These are phyloP conservation scores for Phytophthora tubulina DNA, from an alignment of 352 stramenopile genomes.

Conservation along the genomic window DNA sequence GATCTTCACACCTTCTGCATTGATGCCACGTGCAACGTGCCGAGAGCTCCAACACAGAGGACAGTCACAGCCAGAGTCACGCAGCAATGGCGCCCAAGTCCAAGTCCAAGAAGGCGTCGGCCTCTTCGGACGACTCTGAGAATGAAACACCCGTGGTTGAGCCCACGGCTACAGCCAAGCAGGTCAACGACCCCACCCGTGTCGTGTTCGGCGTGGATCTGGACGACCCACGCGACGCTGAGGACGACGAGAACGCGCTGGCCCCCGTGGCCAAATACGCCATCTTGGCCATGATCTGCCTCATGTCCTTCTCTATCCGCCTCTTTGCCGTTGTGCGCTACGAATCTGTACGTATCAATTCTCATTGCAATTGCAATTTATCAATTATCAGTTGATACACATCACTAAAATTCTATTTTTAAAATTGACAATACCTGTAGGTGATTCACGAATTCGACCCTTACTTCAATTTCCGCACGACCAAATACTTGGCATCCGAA, in stretches of 20 bases:
- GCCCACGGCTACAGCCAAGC: conserved; percentile 14
- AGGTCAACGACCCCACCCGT: conserved; percentile 18
- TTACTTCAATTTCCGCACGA: conserved; percentile 99
- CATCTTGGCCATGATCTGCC: conserved; percentile 93
- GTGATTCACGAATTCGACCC: conserved; percentile 94
- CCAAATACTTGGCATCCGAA: conserved; percentile 95
- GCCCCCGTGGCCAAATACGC: conserved; percentile 89
- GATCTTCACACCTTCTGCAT: conserved; percentile 31
- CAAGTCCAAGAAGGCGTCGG: conserved; percentile 64
- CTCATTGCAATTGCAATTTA: not conserved
- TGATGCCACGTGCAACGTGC: conserved; percentile 50
- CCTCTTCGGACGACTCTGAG: conserved; percentile 31
- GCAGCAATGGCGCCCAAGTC: conserved; percentile 64
- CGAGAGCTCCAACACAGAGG: conserved; percentile 14
- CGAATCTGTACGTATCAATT: conserved; percentile 73
- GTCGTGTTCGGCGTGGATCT: conserved; percentile 76
- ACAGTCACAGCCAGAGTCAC: conserved; percentile 27
- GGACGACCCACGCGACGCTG: conserved; percentile 61
- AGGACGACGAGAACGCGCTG: conserved; percentile 80
- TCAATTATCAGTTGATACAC: conserved; percentile 5
- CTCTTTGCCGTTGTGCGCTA: conserved; percentile 95
- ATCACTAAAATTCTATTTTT: not conserved
- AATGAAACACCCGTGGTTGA: conserved; percentile 33
- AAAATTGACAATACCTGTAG: conserved; percentile 30
- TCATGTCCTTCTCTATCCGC: conserved; percentile 94